Base-by-base conservation (phyloP, 768 basidiomycete genomes). In the Tephrocybe sp. region DNA sequence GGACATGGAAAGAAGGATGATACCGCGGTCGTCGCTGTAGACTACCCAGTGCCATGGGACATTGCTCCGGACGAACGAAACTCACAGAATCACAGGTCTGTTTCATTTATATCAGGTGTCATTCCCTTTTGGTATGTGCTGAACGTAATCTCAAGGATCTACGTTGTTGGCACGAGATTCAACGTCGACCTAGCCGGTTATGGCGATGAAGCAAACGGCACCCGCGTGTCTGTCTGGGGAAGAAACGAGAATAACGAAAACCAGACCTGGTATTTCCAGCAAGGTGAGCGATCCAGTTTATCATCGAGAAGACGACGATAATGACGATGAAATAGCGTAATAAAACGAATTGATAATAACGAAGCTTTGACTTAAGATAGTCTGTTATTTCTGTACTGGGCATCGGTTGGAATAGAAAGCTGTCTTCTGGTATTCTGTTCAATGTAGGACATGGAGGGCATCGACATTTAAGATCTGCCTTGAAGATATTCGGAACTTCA, bases 101-200 rank as follows among this genome's bases (percentile, higher is more conserved):
- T 42, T 20, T 16, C 6, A 20, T 31, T 19, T 17, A 31, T 16
- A n/a, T 3, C 19, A 7, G 2, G 2, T 3, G 16, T 13, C 4
- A 36, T 11, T 13, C n/a, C 11, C 33, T 17, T 11, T 20, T 30
- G 14, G 34, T 16, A 36, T 23, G 16, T 26, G 11, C 30, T 17
- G 19, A 40, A 1, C 5, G 11, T 26, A 60, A 45, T 17, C 33
- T 54, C 33, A 74, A 77, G 77, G 60, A 66, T 57, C 56, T 78
- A 57, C 62, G 64, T 56, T 56, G 63, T 34, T 14, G 55, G 48
- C 70, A 53, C 60, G 62, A 14, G 9, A 44, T 50, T 55, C 64
- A 71, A 66, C 49, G 51, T 73, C 32, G 78, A 79, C 49, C 56
- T 80, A 6, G 65, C 68, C 4, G 67, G 77, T 49, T 59, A 76